Conservation (phyloP, 139 green algal species). For the Chlorella sp. region DNA sequence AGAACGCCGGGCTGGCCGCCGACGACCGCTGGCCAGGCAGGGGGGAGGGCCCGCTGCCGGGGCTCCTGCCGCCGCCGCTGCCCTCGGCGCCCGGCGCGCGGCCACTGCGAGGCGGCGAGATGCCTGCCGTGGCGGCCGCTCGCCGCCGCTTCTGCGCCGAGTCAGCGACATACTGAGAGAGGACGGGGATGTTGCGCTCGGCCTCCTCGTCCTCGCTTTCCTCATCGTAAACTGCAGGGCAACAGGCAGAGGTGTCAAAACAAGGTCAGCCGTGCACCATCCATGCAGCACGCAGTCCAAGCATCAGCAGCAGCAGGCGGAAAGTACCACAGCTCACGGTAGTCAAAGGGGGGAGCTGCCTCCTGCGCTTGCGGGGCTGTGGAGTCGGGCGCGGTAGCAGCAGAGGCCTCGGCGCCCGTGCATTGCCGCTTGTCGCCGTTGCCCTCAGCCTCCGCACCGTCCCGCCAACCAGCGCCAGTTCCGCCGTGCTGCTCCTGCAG, state of each 20-base stretch:
- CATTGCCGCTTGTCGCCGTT: too few species aligned
- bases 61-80: neutral
- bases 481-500: neutral
- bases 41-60: neutral
- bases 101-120: too few species aligned
- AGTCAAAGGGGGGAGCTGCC: neutral
- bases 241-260: neutral
- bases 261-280: neutral
- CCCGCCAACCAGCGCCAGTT: too few species aligned
- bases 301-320: neutral
- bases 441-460: too few species aligned
- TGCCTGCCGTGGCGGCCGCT: too few species aligned
- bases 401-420: too few species aligned
- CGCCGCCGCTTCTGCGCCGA: slow-evolving; percentile 15
- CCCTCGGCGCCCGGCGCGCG: too few species aligned
- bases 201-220: slow-evolving; percentile 28
- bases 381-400: neutral
- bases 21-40: too few species aligned
- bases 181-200: slow-evolving; percentile 28
- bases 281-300: neutral
- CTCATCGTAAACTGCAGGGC: slow-evolving; percentile 13
- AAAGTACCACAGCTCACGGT: neutral
- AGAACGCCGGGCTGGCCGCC: neutral
- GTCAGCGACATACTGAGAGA: slow-evolving; percentile 19
- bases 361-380: neutral